Evolutionary conservation across 2,329 filamentous ascomycete genomes (phyloP).

Genomic region (Fusarium kyushuense): DNA sequence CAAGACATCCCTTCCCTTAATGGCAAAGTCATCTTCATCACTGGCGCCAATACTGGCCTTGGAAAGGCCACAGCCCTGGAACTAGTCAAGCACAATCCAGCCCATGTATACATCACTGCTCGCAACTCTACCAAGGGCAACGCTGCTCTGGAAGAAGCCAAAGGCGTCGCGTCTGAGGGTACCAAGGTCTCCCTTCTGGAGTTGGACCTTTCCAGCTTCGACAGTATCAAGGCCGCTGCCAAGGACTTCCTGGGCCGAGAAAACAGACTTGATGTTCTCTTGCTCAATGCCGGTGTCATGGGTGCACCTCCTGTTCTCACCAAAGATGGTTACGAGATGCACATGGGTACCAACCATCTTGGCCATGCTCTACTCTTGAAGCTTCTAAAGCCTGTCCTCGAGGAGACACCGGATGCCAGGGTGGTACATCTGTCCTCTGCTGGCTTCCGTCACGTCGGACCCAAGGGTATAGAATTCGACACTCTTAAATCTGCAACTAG

Average conservation of each 20-base stretch:
- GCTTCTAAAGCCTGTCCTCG: not conserved
- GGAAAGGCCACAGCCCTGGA: constrained; percentile 14
- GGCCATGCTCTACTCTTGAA: constrained; percentile 4
- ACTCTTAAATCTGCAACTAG: not conserved
- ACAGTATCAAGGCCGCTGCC: not conserved
- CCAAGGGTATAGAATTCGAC: not conserved
- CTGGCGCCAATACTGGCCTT: not conserved
- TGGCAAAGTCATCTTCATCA: not conserved
- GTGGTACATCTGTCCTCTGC: not conserved
- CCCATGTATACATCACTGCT: not conserved
- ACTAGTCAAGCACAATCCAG: constrained; percentile 1
- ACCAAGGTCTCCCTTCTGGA: rapidly evolving
- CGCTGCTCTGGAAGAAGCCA: rapidly evolving
- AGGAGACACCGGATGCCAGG: not conserved
- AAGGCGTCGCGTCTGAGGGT: rapidly evolving
- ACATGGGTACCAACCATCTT: constrained; percentile 14
- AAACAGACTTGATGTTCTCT: constrained; percentile 1
- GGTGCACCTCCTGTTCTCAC: constrained; percentile 2
- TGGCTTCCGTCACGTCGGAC: not conserved
- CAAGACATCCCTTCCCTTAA: not conserved
- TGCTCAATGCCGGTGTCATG: constrained; percentile 14
- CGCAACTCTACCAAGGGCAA: not conserved
- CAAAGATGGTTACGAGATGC: constrained; percentile 12
- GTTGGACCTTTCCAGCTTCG: not conserved
- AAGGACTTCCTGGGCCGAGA: not conserved